phyloP scores from a whole-genome alignment of 2,329 filamentous ascomycete species.

The Scedosporium apiospermum region DNA sequence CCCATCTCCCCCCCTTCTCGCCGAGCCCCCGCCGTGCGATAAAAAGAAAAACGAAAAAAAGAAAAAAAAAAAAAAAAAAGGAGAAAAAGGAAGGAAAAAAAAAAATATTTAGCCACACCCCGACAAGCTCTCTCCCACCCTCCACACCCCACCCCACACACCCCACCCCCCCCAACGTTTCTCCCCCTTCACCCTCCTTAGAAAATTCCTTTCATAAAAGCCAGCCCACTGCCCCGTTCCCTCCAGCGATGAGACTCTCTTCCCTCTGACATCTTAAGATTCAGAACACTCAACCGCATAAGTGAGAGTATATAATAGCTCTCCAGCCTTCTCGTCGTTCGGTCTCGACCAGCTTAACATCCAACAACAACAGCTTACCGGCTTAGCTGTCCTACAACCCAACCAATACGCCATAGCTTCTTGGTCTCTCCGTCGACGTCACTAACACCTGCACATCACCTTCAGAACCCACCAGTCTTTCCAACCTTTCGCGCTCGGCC shows the following conservation, averaged over 20 bases:
- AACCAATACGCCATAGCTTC: background rate
- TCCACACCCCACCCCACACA: constrained; percentile 4
- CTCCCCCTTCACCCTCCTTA: background rate
- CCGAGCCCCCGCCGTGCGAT: constrained; percentile 2
- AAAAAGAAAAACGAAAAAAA: constrained; percentile 3
- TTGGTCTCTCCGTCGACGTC: background rate
- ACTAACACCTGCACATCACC: background rate
- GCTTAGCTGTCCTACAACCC: background rate
- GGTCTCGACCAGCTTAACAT: background rate
- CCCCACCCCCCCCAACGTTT: constrained; percentile 1
- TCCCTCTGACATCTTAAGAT: background rate
- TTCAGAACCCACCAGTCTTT: background rate
- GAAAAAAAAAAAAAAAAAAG: background rate
- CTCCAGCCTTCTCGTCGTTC: background rate
- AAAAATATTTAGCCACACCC: background rate
- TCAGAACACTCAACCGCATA: background rate
- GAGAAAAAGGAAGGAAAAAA: background rate
- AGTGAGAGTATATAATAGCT: background rate
- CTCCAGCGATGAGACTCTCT: background rate
- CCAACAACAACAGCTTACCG: background rate
- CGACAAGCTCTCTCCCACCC: background rate
- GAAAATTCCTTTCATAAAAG: constrained; percentile 2
- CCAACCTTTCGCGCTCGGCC: background rate
- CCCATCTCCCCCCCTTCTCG: constrained; percentile 2
- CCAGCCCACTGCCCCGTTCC: background rate